phyloP scores from a whole-genome alignment of 2,329 filamentous ascomycete genomes.

The Botrytis hyacinthi region DNA sequence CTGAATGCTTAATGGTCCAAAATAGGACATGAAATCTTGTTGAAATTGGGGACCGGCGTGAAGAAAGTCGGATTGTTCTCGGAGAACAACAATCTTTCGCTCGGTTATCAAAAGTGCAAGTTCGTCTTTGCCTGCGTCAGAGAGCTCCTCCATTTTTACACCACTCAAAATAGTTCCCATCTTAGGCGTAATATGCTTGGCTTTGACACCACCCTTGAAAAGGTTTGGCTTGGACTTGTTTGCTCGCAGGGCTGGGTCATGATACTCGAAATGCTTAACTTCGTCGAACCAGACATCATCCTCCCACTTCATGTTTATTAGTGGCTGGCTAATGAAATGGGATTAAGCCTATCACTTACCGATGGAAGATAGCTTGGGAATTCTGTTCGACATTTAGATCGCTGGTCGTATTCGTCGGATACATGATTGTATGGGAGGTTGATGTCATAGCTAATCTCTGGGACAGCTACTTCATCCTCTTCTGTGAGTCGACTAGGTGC shows the following conservation, averaged over 20 bases:
- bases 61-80: conserved; percentile 49
- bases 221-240: conserved; percentile 62
- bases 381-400: conserved; percentile 40
- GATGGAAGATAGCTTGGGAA: conserved; percentile 48
- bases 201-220: conserved; percentile 58
- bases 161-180: conserved; percentile 45
- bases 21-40: conserved; percentile 58
- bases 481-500: conserved; percentile 27
- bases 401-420: conserved; percentile 40
- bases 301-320: conserved; percentile 40
- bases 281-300: conserved; percentile 46
- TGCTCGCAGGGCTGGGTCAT: conserved; percentile 52
- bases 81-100: conserved; percentile 48
- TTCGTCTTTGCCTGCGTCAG: conserved; percentile 43
- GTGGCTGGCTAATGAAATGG: conserved; percentile 2
- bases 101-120: conserved; percentile 45
- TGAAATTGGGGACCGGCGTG: conserved; percentile 61
- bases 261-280: conserved; percentile 45
- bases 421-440: conserved; percentile 47
- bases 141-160: conserved; percentile 42
- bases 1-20: conserved; percentile 64
- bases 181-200: conserved; percentile 52
- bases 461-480: conserved; percentile 26
- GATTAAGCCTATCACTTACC: conserved; percentile 10
- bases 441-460: conserved; percentile 44